A percentile compares a stretch with the other conserved stretches of the same genome.
Conservation (phyloP, 495 filamentous ascomycete genomes). For the Hypoxylon lenormandii region DNA sequence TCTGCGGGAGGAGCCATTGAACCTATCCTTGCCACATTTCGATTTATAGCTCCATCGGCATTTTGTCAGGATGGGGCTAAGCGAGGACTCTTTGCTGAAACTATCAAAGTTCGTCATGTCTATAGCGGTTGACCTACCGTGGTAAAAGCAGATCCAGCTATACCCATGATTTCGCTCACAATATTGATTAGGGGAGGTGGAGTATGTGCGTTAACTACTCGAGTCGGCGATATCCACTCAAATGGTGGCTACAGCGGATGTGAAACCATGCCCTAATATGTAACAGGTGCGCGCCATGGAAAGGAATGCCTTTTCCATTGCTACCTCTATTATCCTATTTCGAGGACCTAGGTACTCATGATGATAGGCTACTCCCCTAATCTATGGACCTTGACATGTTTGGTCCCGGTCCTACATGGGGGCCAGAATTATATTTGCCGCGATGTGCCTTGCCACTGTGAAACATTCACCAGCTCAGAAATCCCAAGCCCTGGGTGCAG, state of each 20-base stretch:
- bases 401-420: background rate
- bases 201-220: background rate
- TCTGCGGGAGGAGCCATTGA: slow-evolving; percentile 11
- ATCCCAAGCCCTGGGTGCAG: too few species aligned
- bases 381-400: background rate
- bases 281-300: too few species aligned
- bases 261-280: too few species aligned
- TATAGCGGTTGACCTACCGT: background rate
- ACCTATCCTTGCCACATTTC: slow-evolving; percentile 8
- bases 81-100: background rate
- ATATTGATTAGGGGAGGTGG: background rate
- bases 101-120: background rate
- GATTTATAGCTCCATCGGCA: slow-evolving; percentile 6
- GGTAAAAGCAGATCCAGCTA: background rate
- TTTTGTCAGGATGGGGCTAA: slow-evolving; percentile 9
- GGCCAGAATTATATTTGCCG: background rate
- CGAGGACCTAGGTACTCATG: too few species aligned
- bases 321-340: too few species aligned
- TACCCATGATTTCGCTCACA: background rate
- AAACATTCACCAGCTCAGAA: background rate
- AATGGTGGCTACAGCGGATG: background rate
- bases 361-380: background rate
- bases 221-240: background rate
- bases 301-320: too few species aligned
- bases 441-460: background rate